Percentiles rank a stretch among this genome's conserved stretches.
Evolutionary conservation across 257 asterid genomes (phyloP).

Genomic region (Lithospermum erythrorhizon): DNA sequence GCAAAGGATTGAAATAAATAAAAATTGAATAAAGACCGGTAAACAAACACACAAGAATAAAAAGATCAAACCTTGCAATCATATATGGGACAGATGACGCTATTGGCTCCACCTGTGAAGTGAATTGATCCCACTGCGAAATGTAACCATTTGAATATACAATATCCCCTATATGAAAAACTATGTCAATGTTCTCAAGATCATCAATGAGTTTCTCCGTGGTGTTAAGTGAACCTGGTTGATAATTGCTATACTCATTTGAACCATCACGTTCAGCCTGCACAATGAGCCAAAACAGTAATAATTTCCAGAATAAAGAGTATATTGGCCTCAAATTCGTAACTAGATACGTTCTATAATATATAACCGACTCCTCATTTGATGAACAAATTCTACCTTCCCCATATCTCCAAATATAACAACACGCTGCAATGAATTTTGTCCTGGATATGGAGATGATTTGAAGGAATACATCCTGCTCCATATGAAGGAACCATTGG

Average conservation of each 20-base stretch:
- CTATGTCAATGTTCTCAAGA: conserved; percentile 63
- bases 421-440: conserved; percentile 68
- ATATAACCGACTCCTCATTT: not conserved
- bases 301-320: not conserved
- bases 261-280: conserved; percentile 97
- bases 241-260: conserved; percentile 20
- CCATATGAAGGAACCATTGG: conserved; percentile 55
- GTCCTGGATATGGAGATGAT: conserved; percentile 96
- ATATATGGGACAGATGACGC: conserved; percentile 86
- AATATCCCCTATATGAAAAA: conserved; percentile 87
- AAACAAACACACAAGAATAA: too few species aligned
- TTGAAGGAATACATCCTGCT: conserved; percentile 52
- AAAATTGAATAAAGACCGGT: too few species aligned
- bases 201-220: conserved; percentile 66
- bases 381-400: conserved; percentile 38
- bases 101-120: conserved; percentile 78
- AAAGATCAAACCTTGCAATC: conserved; percentile 63
- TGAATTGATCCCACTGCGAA: conserved; percentile 96
- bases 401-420: conserved; percentile 97
- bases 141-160: conserved; percentile 75
- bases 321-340: not conserved
- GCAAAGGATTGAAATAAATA: conserved; percentile 4
- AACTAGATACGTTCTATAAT: conserved; percentile 3
- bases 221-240: conserved; percentile 61
- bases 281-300: not conserved